Percentiles rank a stretch among this genome's conserved stretches.
Evolutionary conservation across 352 stramenopile genomes (phyloP).

Genomic region (Phytopythium sindhum): DNA sequence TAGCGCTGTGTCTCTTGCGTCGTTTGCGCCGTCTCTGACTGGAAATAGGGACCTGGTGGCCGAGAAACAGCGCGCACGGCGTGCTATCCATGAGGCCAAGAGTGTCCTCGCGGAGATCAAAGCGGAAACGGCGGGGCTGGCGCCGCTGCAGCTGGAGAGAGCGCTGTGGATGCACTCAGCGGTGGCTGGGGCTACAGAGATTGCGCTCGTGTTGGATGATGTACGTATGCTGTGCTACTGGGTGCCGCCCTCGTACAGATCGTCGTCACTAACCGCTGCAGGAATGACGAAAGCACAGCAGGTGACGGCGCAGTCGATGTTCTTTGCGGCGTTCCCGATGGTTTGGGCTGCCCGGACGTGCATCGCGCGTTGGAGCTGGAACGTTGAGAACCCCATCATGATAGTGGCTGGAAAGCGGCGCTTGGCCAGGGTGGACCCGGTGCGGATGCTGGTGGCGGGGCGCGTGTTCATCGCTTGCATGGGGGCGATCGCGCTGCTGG

Average conservation of each 20-base stretch:
- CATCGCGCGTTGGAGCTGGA: neutral
- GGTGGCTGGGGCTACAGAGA: neutral
- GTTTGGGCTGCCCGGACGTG: neutral
- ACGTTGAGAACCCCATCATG: neutral
- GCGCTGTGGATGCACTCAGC: neutral
- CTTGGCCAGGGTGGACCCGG: neutral
- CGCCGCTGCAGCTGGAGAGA: neutral
- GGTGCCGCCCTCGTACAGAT: neutral
- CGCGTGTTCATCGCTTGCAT: neutral
- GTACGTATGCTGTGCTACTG: neutral
- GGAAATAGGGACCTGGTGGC: neutral
- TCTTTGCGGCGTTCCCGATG: neutral
- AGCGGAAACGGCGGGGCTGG: neutral
- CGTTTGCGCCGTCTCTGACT: neutral
- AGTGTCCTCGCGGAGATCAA: neutral
- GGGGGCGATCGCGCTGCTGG: neutral
- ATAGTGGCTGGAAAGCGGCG: neutral
- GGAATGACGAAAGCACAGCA: neutral
- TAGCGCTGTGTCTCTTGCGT: neutral
- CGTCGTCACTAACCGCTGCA: neutral
- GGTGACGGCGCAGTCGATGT: neutral
- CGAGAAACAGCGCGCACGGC: constrained; percentile 1
- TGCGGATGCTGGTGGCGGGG: neutral
- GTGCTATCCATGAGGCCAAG: neutral
- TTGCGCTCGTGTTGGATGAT: neutral